Percentiles rank a stretch among this genome's conserved stretches.
These are phyloP conservation scores for Tuber indicum DNA, from an alignment of 495 filamentous ascomycete species.

Conservation along the genomic window DNA sequence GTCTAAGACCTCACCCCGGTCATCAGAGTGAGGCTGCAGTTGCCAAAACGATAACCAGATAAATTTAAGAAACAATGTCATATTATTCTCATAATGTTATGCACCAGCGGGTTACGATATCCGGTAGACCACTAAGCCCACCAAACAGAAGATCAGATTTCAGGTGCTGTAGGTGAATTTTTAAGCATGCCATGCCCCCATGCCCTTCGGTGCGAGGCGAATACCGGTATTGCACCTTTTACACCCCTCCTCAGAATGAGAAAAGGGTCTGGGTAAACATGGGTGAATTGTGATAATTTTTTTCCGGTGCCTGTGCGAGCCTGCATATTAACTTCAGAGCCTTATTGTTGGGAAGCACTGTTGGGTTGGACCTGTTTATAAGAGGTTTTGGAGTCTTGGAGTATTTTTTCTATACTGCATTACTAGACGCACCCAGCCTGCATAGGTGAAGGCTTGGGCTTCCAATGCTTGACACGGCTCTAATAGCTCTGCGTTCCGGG, in stretches of 20 bases:
- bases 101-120: not conserved
- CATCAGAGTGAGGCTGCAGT: not conserved
- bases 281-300: not conserved
- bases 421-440: not conserved
- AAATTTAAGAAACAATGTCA: not conserved
- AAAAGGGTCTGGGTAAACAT: not conserved
- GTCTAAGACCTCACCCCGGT: not conserved
- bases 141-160: not conserved
- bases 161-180: not conserved
- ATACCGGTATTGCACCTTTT: not conserved
- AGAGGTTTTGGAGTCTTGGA: not conserved
- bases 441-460: not conserved
- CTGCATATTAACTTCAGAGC: not conserved
- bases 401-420: not conserved
- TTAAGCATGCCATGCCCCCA: not conserved
- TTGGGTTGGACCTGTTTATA: not conserved
- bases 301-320: not conserved
- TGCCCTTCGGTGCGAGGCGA: not conserved
- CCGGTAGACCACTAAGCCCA: not conserved
- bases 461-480: not conserved
- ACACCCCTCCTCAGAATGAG: not conserved
- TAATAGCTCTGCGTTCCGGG: not conserved
- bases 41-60: not conserved
- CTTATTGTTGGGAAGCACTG: slow-evolving; percentile 2
- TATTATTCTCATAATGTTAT: not conserved